Evolutionary conservation across 2,329 filamentous ascomycete genomes (phyloP).

Genomic region (Exophiala sideris): DNA sequence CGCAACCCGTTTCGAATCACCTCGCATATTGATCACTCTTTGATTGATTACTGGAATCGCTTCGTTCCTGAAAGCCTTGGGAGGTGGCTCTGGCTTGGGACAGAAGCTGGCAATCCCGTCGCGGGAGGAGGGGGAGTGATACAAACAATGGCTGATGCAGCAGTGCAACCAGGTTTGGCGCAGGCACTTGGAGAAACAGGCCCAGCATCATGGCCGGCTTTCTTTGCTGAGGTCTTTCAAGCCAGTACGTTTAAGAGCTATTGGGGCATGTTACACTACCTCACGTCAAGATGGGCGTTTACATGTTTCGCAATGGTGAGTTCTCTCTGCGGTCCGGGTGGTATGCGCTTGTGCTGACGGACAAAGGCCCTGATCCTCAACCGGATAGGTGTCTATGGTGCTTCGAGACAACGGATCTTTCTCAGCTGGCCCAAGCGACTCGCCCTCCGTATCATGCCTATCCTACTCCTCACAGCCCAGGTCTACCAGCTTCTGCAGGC

Average conservation of each 20-base stretch:
- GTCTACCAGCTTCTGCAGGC: constrained; percentile 70
- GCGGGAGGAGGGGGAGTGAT: constrained; percentile 38
- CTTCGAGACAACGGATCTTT: constrained; percentile 74
- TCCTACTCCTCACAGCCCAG: constrained; percentile 67
- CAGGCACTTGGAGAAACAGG: constrained; percentile 35
- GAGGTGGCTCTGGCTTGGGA: constrained; percentile 31
- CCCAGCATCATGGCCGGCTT: constrained; percentile 35
- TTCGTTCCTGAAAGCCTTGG: constrained; percentile 29
- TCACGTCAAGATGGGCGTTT: constrained; percentile 88
- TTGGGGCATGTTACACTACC: constrained; percentile 83
- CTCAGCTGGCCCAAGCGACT: constrained; percentile 71
- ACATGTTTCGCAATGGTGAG: constrained; percentile 72
- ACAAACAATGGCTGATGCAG: constrained; percentile 37
- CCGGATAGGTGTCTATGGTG: constrained; percentile 88
- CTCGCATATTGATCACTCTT: constrained; percentile 36
- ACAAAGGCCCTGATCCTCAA: constrained; percentile 75
- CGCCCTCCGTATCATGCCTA: constrained; percentile 66
- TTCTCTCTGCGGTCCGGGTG: constrained; percentile 19
- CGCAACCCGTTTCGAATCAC: constrained; percentile 37
- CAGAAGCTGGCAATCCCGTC: constrained; percentile 29
- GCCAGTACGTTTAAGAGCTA: constrained; percentile 59
- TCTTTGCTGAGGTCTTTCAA: constrained; percentile 46
- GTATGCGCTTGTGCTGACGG: constrained; percentile 22
- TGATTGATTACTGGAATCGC: constrained; percentile 36
- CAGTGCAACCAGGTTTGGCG: constrained; percentile 34